Evolutionary conservation across 257 asterid species (phyloP).

Genomic region (Fraxinus pennsylvanica): DNA sequence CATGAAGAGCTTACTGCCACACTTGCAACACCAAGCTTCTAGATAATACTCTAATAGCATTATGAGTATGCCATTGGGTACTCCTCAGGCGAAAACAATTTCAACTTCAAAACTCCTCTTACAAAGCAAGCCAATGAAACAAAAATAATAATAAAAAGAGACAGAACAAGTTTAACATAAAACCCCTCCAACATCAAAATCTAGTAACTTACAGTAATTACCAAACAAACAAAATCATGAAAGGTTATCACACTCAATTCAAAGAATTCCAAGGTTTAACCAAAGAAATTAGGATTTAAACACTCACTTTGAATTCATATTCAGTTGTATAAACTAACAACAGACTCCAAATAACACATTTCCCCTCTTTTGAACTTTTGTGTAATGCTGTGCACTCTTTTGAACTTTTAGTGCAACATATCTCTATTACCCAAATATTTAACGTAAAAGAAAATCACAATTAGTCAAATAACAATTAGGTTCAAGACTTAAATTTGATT

Average conservation of each 20-base stretch:
- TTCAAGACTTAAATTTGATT: neutral
- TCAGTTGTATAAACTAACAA: too few relatives aligned
- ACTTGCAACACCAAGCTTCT: too few relatives aligned
- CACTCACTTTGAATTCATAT: neutral
- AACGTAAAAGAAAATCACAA: neutral
- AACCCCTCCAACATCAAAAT: neutral
- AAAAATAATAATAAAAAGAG: neutral
- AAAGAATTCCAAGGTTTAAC: neutral
- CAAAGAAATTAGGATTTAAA: neutral
- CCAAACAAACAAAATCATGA: neutral
- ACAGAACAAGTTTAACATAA: neutral
- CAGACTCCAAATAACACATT: too few relatives aligned
- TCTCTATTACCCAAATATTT: conserved; percentile 42
- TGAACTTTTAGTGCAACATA: conserved; percentile 92
- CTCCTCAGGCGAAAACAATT: conserved; percentile 92
- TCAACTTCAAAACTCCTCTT: conserved; percentile 99
- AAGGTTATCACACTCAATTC: neutral
- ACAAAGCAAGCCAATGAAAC: conserved; percentile 25
- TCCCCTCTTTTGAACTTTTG: too few relatives aligned
- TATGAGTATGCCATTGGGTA: conserved; percentile 99
- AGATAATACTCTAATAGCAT: too few relatives aligned
- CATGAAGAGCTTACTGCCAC: too few relatives aligned
- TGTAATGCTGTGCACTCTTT: conserved; percentile 93
- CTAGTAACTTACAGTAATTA: neutral
- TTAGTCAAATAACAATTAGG: neutral